Conservation (phyloP, 1,139 yeast species). For the Nakaseomyces kungkrabaensis region DNA sequence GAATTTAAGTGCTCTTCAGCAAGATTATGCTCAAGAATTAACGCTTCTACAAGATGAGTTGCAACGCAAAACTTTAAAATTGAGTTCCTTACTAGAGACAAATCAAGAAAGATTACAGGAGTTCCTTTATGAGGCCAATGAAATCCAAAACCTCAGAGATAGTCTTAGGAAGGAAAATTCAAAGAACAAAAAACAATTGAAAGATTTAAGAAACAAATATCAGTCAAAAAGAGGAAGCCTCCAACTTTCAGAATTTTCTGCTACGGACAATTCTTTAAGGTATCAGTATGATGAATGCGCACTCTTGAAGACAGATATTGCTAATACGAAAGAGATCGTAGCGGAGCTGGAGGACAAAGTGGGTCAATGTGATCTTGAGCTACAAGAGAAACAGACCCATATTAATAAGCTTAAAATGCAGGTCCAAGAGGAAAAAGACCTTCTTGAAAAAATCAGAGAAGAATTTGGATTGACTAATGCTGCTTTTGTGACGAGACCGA, state of each 20-base stretch:
- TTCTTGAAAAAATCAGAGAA: background rate
- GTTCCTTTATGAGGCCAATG: background rate
- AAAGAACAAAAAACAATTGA: background rate
- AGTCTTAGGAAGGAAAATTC: background rate
- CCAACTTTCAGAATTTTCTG: background rate
- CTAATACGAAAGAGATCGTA: background rate
- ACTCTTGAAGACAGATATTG: background rate
- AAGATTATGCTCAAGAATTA: background rate
- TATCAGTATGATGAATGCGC: background rate
- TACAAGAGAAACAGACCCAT: background rate
- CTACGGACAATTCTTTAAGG: background rate
- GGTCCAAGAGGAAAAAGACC: background rate
- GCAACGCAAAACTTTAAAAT: background rate
- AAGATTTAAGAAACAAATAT: background rate
- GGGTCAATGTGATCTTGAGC: background rate
- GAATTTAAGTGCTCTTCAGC: background rate
- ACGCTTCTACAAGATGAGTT: background rate
- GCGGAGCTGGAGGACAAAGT: background rate
- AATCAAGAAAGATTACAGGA: background rate
- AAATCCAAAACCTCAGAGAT: background rate
- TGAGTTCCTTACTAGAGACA: background rate
- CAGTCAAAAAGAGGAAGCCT: background rate
- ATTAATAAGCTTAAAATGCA: constrained; percentile 1
- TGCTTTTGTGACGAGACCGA: background rate
- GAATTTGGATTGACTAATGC: background rate